Evolutionary conservation across 2,329 filamentous ascomycete species (phyloP), one percentile per base, ranked within the genome.

Genomic region (Diaporthe ilicicola): DNA sequence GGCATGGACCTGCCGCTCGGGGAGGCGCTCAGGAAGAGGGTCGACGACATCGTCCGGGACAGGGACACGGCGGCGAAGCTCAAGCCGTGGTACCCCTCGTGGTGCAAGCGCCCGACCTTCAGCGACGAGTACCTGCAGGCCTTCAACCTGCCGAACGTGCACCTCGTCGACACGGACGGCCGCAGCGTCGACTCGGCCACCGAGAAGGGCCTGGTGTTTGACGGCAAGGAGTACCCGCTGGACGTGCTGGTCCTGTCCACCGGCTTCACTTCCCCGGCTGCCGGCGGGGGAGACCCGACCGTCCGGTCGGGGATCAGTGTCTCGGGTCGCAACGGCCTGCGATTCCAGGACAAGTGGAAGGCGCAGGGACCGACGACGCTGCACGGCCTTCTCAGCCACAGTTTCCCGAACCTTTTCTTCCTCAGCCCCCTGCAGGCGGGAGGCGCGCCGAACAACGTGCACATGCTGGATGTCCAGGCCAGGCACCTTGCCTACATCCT

Each of bases 131-230:
- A 84, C 70, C 83, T 92, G 0, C 76, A 82, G 3, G 74, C 85
- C 0, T 92, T 92, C 83, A 92, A 92, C 78, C 76, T 76, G 37
- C 78, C 83, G 0, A 86, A 90, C 74, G 90, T 92, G 4, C 82
- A 83, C 7, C 84, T 92, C 0, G 81, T 92, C 19, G 88, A 92
- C 76, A 91, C 89, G 0, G 78, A 87, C 37, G 88, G 86, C 5
- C 82, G 84, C 72, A 88, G 89, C 8, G 77, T 89, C 3, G 81
- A 84, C 4, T 72, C 77, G 3, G 78, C 86, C 8, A 89, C 85
- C 0, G 68, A 77, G n/a, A 76, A 71, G 6, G 86, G 86, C 0
- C 75, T 91, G 3, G 78, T 88, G 0, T 84, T 83, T 5, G 82
- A 81, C 53, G 85, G 81, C 13, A 77, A 81, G 29, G 84, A 87